Conservation (phyloP, 306 rosid genomes). For the Prunus armeniaca region DNA sequence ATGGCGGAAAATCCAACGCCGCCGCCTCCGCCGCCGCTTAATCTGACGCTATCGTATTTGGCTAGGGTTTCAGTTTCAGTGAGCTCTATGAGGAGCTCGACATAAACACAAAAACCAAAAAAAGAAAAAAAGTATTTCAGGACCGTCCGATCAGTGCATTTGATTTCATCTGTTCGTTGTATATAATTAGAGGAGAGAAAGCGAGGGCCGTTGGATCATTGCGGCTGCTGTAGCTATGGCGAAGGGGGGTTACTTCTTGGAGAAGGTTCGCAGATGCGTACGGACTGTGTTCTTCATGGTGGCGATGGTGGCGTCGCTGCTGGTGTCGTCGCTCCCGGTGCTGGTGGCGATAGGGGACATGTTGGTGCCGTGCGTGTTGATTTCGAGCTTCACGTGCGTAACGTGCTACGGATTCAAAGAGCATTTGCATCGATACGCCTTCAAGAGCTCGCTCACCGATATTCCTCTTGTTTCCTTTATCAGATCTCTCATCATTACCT, state of each 20-base stretch:
- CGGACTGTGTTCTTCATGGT: slow-evolving; percentile 83
- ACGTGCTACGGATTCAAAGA: slow-evolving; percentile 62
- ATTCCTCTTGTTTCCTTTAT: slow-evolving; percentile 85
- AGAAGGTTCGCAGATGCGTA: slow-evolving; percentile 63
- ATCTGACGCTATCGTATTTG: neutral
- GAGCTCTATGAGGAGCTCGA: slow-evolving; percentile 26
- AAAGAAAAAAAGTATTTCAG: no score
- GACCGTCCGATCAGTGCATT: slow-evolving; percentile 23
- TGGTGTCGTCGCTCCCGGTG: slow-evolving; percentile 81
- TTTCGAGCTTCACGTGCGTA: slow-evolving; percentile 76
- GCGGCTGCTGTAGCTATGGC: slow-evolving; percentile 43
- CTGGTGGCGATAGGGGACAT: slow-evolving; percentile 75
- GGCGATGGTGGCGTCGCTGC: slow-evolving; percentile 74
- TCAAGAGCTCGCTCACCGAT: slow-evolving; percentile 85
- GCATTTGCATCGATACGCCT: slow-evolving; percentile 76
- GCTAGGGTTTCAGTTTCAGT: slow-evolving; percentile 43
- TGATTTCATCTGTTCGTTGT: neutral
- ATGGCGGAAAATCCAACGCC: slow-evolving; percentile 43
- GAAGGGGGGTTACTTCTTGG: slow-evolving; percentile 68
- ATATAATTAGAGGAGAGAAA: neutral
- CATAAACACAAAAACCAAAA: neutral
- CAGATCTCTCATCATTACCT: slow-evolving; percentile 75
- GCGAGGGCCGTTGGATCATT: slow-evolving; percentile 17
- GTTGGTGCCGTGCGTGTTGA: slow-evolving; percentile 66
- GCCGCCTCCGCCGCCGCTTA: slow-evolving; percentile 28